These are phyloP conservation scores for Tylopilus balloui DNA, from an alignment of 768 basidiomycete genomes.

Conservation along the genomic window DNA sequence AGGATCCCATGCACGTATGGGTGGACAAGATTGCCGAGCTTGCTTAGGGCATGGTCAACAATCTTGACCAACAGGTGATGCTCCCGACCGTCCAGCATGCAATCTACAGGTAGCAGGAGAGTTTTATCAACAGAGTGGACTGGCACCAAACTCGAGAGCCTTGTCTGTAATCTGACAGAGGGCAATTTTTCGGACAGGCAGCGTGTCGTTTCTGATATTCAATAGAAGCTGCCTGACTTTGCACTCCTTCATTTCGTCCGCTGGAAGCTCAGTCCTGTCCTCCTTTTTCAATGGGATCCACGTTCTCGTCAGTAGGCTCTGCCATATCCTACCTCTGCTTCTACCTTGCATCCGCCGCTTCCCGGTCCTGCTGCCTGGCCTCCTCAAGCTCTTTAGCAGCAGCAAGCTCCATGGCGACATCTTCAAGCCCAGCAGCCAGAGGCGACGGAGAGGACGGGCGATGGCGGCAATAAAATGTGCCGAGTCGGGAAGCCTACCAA, in stretches of 20 bases:
- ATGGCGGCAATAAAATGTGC: too few relatives aligned
- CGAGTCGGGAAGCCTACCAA: too few relatives aligned
- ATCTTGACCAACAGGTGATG: slow-evolving; percentile 98
- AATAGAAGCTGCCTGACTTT: slow-evolving; percentile 97
- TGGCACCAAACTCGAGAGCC: slow-evolving; percentile 96
- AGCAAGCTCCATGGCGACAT: slow-evolving; percentile 64
- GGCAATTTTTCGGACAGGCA: slow-evolving; percentile 96
- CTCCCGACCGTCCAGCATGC: slow-evolving; percentile 96
- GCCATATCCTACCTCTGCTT: slow-evolving; percentile 79
- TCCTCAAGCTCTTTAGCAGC: slow-evolving; percentile 38
- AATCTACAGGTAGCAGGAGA: slow-evolving; percentile 94
- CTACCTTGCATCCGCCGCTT: slow-evolving; percentile 52
- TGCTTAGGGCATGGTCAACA: slow-evolving; percentile 97
- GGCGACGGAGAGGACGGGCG: too few relatives aligned
- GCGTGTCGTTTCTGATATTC: slow-evolving; percentile 99
- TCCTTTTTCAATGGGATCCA: slow-evolving; percentile 81
- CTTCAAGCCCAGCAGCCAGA: slow-evolving; percentile 75
- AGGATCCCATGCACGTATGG: slow-evolving; percentile 99
- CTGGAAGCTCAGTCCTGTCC: slow-evolving; percentile 86
- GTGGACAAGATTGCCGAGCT: slow-evolving; percentile 96
- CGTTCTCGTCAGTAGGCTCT: slow-evolving; percentile 60
- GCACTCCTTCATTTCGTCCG: slow-evolving; percentile 99
- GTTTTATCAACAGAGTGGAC: slow-evolving; percentile 98
- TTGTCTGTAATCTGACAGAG: slow-evolving; percentile 98
- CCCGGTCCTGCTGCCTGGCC: slow-evolving; percentile 35